Percentiles rank a stretch among this genome's conserved stretches.
Evolutionary conservation across 148 eudicot genomes (phyloP).

Genomic region (Rhododendron vialii): DNA sequence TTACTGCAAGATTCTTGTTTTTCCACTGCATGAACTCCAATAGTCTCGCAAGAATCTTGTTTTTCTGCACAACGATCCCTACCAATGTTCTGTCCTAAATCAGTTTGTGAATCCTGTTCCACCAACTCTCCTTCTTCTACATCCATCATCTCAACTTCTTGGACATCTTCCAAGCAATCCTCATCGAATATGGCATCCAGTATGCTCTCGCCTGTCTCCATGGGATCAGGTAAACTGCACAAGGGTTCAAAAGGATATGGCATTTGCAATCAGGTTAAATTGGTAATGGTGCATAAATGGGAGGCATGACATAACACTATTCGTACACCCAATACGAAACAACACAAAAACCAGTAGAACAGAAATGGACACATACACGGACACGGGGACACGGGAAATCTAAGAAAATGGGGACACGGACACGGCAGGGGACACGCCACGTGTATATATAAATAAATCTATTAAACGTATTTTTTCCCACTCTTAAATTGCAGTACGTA

Average conservation of each 20-base stretch:
- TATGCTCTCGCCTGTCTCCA: conserved; percentile 60
- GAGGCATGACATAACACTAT: neutral
- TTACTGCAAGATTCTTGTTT: conserved; percentile 24
- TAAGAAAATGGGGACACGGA: too few relatives aligned
- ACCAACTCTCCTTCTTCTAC: conserved; percentile 77
- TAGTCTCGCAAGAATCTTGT: conserved; percentile 14
- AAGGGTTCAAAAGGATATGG: conserved; percentile 2
- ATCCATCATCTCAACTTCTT: conserved; percentile 79
- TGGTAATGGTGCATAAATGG: neutral
- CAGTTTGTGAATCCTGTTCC: conserved; percentile 26
- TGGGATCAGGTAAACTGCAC: conserved; percentile 26
- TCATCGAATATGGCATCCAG: conserved; percentile 52
- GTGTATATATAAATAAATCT: too few relatives aligned
- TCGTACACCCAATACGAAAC: neutral
- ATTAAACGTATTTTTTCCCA: too few relatives aligned
- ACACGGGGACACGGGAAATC: too few relatives aligned
- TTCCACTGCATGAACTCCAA: conserved; percentile 13
- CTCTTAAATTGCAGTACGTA: too few relatives aligned
- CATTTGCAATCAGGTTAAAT: neutral
- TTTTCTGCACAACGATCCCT: conserved; percentile 21
- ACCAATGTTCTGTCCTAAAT: conserved; percentile 19
- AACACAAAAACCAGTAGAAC: neutral
- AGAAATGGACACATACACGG: too few relatives aligned
- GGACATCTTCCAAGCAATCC: conserved; percentile 40
- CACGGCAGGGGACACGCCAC: too few relatives aligned